These are phyloP conservation scores for Micractinium conductrix DNA, from an alignment of 139 green algal genomes.

Conservation along the genomic window DNA sequence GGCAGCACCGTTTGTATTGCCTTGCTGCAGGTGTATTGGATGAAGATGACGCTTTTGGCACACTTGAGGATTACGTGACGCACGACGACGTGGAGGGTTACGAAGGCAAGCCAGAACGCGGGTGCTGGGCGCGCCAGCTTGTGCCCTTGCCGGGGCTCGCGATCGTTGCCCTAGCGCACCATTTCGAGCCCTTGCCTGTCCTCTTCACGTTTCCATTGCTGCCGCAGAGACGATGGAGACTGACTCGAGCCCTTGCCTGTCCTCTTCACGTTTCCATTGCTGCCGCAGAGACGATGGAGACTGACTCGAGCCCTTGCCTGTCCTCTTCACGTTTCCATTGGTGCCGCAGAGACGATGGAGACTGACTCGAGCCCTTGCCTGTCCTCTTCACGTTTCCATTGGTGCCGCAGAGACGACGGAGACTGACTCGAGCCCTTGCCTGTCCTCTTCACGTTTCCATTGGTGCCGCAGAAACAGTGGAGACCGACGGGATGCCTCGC, in stretches of 20 bases:
- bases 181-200: not conserved
- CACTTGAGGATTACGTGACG: constrained; percentile 52
- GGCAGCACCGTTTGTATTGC: no score
- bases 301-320: not conserved
- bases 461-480: constrained; percentile 10
- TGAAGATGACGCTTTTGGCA: constrained; percentile 71
- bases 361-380: not conserved
- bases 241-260: not conserved
- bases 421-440: not conserved
- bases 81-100: constrained; percentile 75
- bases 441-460: not conserved
- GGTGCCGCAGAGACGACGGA: no score
- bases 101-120: constrained; percentile 40
- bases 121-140: no score
- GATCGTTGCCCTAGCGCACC: no score
- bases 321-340: not conserved
- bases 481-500: constrained; percentile 20
- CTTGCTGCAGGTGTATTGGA: constrained; percentile 79
- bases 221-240: no score
- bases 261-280: not conserved
- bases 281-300: no score
- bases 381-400: not conserved
- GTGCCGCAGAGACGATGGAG: no score
- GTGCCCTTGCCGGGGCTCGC: not conserved
- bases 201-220: not conserved